These are phyloP conservation scores for Saccharomycopsis phalli DNA, from an alignment of 1,139 yeast species.

Conservation along the genomic window DNA sequence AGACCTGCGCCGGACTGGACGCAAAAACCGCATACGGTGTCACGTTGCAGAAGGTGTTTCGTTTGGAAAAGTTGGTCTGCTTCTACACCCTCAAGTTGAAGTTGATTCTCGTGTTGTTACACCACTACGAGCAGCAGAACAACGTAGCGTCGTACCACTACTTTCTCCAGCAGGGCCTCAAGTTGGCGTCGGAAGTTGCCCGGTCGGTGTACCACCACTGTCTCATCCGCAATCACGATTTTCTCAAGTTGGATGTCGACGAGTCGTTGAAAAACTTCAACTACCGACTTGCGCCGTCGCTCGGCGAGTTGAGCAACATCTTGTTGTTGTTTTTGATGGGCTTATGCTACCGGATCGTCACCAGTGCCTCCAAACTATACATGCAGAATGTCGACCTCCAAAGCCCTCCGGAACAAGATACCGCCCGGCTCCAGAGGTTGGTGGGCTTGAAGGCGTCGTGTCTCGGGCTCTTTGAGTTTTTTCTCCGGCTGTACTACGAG, in stretches of 20 bases:
- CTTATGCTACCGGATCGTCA: neutral
- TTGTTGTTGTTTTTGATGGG: constrained; percentile 2
- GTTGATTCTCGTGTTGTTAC: neutral
- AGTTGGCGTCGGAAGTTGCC: constrained; percentile 1
- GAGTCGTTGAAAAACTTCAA: neutral
- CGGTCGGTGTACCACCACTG: neutral
- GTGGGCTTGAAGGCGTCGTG: neutral
- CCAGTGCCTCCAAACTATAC: neutral
- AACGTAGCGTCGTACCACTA: neutral
- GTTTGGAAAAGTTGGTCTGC: constrained; percentile 1
- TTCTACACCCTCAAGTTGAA: neutral
- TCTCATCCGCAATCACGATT: neutral
- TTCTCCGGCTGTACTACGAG: constrained; percentile 1
- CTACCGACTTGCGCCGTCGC: neutral
- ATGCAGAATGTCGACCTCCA: neutral
- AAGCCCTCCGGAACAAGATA: too few species aligned
- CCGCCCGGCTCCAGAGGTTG: neutral
- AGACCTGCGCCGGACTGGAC: neutral
- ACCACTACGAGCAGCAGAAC: constrained; percentile 1
- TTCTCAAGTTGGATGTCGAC: neutral
- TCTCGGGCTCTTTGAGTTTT: neutral
- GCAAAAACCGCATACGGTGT: neutral
- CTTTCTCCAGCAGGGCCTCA: neutral
- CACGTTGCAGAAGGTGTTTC: neutral
- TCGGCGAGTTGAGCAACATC: neutral